Conservation (phyloP, 768 basidiomycete species). For the Cubamyces sp. region DNA sequence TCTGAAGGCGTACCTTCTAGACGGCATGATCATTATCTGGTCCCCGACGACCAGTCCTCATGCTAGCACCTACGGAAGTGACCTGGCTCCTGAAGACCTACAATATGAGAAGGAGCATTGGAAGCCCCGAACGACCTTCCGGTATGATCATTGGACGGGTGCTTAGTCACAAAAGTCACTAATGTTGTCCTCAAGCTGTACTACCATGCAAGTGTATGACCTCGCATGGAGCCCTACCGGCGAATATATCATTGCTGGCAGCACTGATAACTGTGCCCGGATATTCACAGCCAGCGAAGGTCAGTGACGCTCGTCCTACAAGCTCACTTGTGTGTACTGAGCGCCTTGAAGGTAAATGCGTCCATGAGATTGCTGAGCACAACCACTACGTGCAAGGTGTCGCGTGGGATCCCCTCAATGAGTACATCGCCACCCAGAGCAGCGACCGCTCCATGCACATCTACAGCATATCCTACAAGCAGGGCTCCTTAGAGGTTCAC, state of each 20-base stretch:
- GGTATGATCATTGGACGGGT: slow-evolving; percentile 47
- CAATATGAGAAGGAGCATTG: slow-evolving; percentile 95
- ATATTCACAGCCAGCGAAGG: slow-evolving; percentile 80
- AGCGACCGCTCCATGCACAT: slow-evolving; percentile 97
- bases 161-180: background rate
- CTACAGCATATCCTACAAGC: slow-evolving; percentile 78
- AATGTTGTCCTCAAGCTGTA: slow-evolving; percentile 64
- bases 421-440: slow-evolving; percentile 97
- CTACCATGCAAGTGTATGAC: slow-evolving; percentile 96
- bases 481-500: slow-evolving; percentile 86
- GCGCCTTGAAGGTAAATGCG: slow-evolving; percentile 67
- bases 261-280: slow-evolving; percentile 93
- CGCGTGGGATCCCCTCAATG: slow-evolving; percentile 97
- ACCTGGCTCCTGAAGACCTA: slow-evolving; percentile 74
- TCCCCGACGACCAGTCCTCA: slow-evolving; percentile 77
- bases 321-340: background rate
- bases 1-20: slow-evolving; percentile 43
- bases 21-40: slow-evolving; percentile 99
- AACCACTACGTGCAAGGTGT: slow-evolving; percentile 98
- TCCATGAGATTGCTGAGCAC: slow-evolving; percentile 92
- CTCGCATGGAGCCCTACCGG: slow-evolving; percentile 97
- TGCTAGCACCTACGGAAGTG: slow-evolving; percentile 78
- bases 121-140: slow-evolving; percentile 85
- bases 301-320: slow-evolving; percentile 35
- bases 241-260: slow-evolving; percentile 93